These are phyloP conservation scores for Mycena vulgaris DNA, from an alignment of 768 basidiomycete genomes.

Conservation along the genomic window DNA sequence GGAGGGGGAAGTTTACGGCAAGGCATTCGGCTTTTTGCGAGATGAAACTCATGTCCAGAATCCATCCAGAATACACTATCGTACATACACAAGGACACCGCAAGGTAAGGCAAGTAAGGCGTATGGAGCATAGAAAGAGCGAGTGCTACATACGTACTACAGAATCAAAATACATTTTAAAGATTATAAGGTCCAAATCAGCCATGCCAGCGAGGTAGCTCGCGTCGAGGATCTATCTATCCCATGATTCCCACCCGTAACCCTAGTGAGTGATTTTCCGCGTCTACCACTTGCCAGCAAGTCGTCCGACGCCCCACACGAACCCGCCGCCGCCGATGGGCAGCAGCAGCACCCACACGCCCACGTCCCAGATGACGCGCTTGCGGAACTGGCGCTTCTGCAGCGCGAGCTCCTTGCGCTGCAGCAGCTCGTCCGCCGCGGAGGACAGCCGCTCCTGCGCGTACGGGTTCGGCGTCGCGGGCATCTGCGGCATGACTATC, in stretches of 20 bases:
- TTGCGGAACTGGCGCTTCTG: constrained; percentile 81
- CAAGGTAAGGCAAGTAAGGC: background rate
- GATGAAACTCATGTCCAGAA: no score
- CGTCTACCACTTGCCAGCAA: constrained; percentile 66
- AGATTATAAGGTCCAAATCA: constrained; percentile 19
- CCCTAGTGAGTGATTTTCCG: background rate
- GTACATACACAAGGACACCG: background rate
- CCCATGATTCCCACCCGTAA: background rate
- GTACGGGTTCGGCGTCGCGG: constrained; percentile 52
- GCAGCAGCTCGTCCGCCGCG: constrained; percentile 78
- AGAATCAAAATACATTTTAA: constrained; percentile 19
- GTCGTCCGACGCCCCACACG: constrained; percentile 70
- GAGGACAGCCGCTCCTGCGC: constrained; percentile 34
- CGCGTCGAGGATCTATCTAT: constrained; percentile 20
- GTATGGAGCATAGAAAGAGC: background rate
- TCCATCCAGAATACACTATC: no score
- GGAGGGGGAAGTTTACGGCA: no score
- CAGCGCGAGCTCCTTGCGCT: constrained; percentile 88
- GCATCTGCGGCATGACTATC: constrained; percentile 76
- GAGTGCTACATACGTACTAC: constrained; percentile 1
- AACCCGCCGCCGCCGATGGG: constrained; percentile 71
- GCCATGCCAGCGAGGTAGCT: constrained; percentile 26
- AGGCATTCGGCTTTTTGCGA: no score
- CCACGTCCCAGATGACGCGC: constrained; percentile 88
- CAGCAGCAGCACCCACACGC: constrained; percentile 81